phyloP scores from a whole-genome alignment of 1,139 yeast species.

The Kluyveromyces marxianus region DNA sequence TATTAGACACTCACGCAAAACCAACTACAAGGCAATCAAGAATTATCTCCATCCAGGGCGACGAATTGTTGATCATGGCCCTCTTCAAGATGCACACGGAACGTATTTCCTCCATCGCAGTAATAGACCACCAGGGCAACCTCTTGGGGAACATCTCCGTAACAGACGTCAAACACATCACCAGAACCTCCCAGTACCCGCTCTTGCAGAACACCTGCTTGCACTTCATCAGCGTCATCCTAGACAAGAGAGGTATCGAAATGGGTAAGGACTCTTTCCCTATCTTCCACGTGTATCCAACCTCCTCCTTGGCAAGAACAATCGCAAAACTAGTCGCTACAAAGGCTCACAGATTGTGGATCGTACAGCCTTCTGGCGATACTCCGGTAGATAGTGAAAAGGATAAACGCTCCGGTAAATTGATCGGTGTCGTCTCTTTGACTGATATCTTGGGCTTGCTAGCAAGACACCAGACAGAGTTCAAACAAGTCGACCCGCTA shows the following conservation, averaged over 20 bases:
- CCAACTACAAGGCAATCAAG: slow-evolving; percentile 29
- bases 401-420: slow-evolving; percentile 58
- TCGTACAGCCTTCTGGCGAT: slow-evolving; percentile 46
- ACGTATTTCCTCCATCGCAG: slow-evolving; percentile 86
- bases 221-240: slow-evolving; percentile 78
- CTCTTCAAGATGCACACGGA: slow-evolving; percentile 75
- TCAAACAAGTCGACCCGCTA: slow-evolving; percentile 69
- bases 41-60: slow-evolving; percentile 78
- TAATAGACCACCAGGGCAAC: slow-evolving; percentile 71
- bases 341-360: slow-evolving; percentile 87
- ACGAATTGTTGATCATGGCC: slow-evolving; percentile 80
- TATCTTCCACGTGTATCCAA: slow-evolving; percentile 81
- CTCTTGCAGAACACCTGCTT: slow-evolving; percentile 74
- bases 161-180: slow-evolving; percentile 83
- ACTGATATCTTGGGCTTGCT: slow-evolving; percentile 81
- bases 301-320: slow-evolving; percentile 76
- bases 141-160: slow-evolving; percentile 88
- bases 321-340: slow-evolving; percentile 95
- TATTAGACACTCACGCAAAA: slow-evolving; percentile 23
- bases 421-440: slow-evolving; percentile 83
- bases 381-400: slow-evolving; percentile 22
- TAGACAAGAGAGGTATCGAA: slow-evolving; percentile 81
- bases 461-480: slow-evolving; percentile 57
- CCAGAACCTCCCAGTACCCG: slow-evolving; percentile 78
- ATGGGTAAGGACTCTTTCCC: slow-evolving; percentile 89